Conservation (phyloP, 345 rosid species). For the Brassica juncea region DNA sequence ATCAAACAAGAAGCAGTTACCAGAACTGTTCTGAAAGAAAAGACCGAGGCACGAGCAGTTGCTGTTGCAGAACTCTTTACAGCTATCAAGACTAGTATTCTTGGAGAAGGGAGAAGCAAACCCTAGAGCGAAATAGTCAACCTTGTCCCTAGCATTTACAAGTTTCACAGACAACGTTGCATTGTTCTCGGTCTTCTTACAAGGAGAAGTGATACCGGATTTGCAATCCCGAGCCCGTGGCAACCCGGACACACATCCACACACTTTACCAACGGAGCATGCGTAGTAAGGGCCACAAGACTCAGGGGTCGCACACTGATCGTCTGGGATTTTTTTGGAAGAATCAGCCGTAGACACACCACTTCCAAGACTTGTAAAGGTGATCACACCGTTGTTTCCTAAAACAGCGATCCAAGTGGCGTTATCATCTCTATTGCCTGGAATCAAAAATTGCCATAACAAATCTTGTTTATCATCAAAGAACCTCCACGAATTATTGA, state of each 20-base stretch:
- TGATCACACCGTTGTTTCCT: constrained; percentile 60
- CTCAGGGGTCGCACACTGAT: constrained; percentile 68
- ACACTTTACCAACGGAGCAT: constrained; percentile 56
- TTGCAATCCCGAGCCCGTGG: constrained; percentile 44
- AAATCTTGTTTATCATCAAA: constrained; percentile 55
- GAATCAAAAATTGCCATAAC: constrained; percentile 56
- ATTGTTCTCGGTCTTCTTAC: constrained; percentile 37
- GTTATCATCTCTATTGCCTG: constrained; percentile 45
- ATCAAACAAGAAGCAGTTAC: constrained; percentile 74
- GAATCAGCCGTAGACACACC: constrained; percentile 39
- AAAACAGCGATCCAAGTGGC: constrained; percentile 76
- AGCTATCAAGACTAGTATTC: constrained; percentile 56
- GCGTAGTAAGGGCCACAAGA: constrained; percentile 59
- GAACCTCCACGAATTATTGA: constrained; percentile 77
- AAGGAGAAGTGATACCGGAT: constrained; percentile 58
- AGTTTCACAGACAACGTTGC: constrained; percentile 49
- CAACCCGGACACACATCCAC: constrained; percentile 67
- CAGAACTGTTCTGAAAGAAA: constrained; percentile 67
- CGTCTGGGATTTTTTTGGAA: constrained; percentile 58
- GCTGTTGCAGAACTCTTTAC: constrained; percentile 60
- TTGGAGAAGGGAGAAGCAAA: constrained; percentile 55
- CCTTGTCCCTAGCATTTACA: constrained; percentile 52
- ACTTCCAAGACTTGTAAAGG: constrained; percentile 56
- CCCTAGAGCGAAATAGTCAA: constrained; percentile 65
- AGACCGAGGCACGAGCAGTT: constrained; percentile 82